Conservation (phyloP, 805 yeast genomes). For the Candida anglica region DNA sequence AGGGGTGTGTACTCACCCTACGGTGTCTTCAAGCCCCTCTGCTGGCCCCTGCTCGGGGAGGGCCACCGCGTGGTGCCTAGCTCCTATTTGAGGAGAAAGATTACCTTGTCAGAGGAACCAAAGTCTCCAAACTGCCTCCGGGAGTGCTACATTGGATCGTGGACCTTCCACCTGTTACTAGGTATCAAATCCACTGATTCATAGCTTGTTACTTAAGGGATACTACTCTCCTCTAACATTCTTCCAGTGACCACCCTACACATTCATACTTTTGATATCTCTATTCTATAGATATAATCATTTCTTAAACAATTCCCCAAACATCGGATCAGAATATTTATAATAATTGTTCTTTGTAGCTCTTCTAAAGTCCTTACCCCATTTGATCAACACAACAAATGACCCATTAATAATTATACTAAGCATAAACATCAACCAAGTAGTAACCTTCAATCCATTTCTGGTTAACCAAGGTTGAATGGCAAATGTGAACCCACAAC, state of each 20-base stretch:
- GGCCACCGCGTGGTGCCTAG: too few species aligned
- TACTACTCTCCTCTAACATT: too few species aligned
- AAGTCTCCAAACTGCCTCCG: too few species aligned
- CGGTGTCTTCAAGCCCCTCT: neutral
- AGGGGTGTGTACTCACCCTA: too few species aligned
- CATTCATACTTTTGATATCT: neutral
- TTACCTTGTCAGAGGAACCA: too few species aligned
- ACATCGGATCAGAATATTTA: constrained; percentile 1
- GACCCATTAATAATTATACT: constrained; percentile 20
- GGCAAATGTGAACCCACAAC: constrained; percentile 28
- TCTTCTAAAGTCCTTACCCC: constrained; percentile 17
- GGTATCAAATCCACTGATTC: neutral
- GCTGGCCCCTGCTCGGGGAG: neutral
- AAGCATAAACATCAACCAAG: constrained; percentile 24
- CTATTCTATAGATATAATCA: too few species aligned
- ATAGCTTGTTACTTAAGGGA: neutral
- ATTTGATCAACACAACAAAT: constrained; percentile 15
- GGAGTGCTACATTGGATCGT: too few species aligned
- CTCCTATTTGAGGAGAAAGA: too few species aligned
- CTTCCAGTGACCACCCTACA: too few species aligned
- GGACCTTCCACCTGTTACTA: too few species aligned
- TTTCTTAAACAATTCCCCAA: constrained; percentile 1
- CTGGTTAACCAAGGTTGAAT: constrained; percentile 27
- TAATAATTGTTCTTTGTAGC: constrained; percentile 4
- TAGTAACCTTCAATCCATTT: constrained; percentile 16